Conservation (phyloP, 257 asterid species). For the Rubia yunnanensis region DNA sequence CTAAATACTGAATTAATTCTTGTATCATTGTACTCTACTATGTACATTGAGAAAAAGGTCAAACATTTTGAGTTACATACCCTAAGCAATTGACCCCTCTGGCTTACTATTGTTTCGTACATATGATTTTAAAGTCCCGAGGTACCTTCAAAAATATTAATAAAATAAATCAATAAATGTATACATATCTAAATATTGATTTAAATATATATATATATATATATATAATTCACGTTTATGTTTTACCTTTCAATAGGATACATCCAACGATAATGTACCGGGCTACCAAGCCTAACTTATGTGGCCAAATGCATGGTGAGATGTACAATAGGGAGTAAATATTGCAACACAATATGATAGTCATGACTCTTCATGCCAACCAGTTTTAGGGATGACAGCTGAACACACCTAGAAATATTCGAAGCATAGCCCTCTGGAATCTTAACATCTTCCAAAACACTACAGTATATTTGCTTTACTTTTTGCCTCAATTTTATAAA, state of each 20-base stretch:
- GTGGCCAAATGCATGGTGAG: neutral
- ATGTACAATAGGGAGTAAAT: neutral
- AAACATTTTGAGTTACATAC: neutral
- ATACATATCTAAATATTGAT: too few species aligned
- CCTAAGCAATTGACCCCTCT: neutral
- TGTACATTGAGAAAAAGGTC: neutral
- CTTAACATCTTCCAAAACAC: too few species aligned
- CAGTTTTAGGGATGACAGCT: too few species aligned
- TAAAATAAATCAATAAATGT: too few species aligned
- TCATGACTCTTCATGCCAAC: slow-evolving; percentile 7
- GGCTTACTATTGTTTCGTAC: too few species aligned
- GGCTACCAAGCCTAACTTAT: neutral
- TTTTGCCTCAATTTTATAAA: neutral
- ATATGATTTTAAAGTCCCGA: neutral
- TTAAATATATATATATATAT: too few species aligned
- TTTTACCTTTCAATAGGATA: too few species aligned
- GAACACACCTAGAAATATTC: too few species aligned
- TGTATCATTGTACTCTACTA: neutral
- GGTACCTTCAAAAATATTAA: neutral
- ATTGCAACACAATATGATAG: neutral
- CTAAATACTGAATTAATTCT: too few species aligned
- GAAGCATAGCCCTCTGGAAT: too few species aligned
- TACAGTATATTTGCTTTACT: neutral
- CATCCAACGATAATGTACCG: too few species aligned
- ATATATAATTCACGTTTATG: too few species aligned